Percentiles rank a stretch among this genome's conserved stretches.
phyloP scores from a whole-genome alignment of 140 eudicot genomes.

The Oenanthe javanica region DNA sequence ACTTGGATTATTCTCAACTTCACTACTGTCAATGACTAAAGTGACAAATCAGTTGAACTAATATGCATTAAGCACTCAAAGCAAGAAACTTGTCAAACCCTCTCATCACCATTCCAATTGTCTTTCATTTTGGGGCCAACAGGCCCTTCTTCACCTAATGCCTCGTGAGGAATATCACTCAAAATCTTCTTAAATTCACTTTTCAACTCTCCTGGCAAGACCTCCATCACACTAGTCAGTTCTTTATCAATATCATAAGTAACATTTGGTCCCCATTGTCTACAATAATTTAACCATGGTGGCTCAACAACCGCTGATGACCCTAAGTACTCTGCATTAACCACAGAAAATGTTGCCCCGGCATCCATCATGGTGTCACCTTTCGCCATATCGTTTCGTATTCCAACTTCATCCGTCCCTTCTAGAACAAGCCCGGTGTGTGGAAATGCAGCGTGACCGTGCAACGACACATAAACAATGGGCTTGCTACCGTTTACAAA shows the following conservation, averaged over 20 bases:
- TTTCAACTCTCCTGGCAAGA: constrained; percentile 36
- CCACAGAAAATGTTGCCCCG: constrained; percentile 28
- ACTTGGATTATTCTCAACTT: no score
- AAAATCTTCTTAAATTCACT: constrained; percentile 30
- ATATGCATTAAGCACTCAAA: background rate
- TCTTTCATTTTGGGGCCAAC: constrained; percentile 59
- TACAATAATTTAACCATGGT: constrained; percentile 49
- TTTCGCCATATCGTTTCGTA: constrained; percentile 43
- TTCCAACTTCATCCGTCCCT: constrained; percentile 45
- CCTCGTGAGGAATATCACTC: constrained; percentile 42
- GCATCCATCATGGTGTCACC: constrained; percentile 40
- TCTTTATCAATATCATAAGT: constrained; percentile 37
- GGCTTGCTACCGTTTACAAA: constrained; percentile 46
- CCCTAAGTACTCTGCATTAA: constrained; percentile 41
- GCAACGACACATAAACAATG: constrained; percentile 44
- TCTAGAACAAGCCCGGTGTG: constrained; percentile 39
- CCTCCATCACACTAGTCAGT: constrained; percentile 27
- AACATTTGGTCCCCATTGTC: constrained; percentile 72
- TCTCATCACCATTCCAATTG: constrained; percentile 64
- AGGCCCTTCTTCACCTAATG: constrained; percentile 72
- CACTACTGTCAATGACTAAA: background rate
- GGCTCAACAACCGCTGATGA: constrained; percentile 30
- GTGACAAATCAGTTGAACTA: background rate
- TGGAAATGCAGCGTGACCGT: constrained; percentile 55
- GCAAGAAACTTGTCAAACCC: background rate